Base-by-base conservation (phyloP, 129 eudicot genomes). In the Mikania micrantha region DNA sequence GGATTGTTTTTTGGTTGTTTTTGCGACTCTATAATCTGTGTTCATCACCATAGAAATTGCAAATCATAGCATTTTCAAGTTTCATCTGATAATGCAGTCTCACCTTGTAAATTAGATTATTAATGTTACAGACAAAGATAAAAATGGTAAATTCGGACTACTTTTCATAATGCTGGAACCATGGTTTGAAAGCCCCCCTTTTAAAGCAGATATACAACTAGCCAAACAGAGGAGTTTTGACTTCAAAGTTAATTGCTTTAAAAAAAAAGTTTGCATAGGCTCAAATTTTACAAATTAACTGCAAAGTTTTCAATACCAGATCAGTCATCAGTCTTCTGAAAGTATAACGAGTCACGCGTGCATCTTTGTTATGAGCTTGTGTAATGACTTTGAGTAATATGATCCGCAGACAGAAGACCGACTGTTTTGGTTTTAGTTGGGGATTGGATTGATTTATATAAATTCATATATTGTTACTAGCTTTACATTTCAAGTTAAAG, bases 281-380 rank as follows among this genome's bases (percentile, higher is more conserved):
- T 66, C 10, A 47, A 47, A 5, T 50, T 45, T 19, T 58, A 20
- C 9, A 31, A 13, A 44, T 20, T 22, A 5, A 31, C 13, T 20
- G 49, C 49, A 32, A 71, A 60, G 19, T 34, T 31, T 67, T 11
- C 7, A 2, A 20, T 20, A 50, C 54, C 20, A 48, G 36, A 67
- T 36, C 12, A 21, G 60, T 25, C 60, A 67, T 36, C 12, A 21
- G 60, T 25, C 60, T 48, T 66, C 27, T 8, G 25, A 11, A n/a
- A 42, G 57, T 44, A 39, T 5, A 15, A 72, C 31, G 44, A 31
- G 44, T 71, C 27, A 32, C 44, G 20, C 12, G 20, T 56, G 15
- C 36, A 57, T 54, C 53, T 69, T 36, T 69, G 10, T 39, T 41
- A 45, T 7, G 20, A 70, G 66, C 57, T 27, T 57, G 75, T 57